Percentiles rank a stretch among this genome's conserved stretches.
Conservation (phyloP, 2,329 filamentous ascomycete genomes). For the Sporothrix euskadiensis region DNA sequence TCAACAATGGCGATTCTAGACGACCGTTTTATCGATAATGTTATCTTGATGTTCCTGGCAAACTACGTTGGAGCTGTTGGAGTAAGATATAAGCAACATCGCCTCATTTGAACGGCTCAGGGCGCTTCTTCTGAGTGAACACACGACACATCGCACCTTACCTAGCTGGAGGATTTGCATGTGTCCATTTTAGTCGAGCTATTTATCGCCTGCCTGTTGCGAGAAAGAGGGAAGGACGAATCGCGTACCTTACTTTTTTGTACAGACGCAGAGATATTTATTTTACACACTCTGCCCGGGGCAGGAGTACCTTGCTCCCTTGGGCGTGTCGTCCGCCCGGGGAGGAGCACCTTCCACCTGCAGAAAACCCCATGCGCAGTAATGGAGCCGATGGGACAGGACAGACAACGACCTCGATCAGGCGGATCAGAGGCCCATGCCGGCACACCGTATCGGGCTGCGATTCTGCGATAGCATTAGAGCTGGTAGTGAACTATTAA, state of each 20-base stretch:
- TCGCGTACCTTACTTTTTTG: background rate
- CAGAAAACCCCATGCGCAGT: background rate
- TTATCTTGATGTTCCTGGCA: background rate
- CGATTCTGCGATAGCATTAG: constrained; percentile 1
- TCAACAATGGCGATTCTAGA: background rate
- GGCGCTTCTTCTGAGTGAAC: background rate
- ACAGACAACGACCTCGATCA: background rate
- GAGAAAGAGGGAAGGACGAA: background rate
- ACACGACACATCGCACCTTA: constrained; percentile 1
- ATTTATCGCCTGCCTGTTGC: background rate
- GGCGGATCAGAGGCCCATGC: background rate
- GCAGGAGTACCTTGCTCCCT: background rate
- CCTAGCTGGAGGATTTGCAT: background rate
- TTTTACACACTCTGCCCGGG: background rate
- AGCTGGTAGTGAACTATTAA: background rate
- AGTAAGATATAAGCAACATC: background rate
- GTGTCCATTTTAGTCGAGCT: background rate
- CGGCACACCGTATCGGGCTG: constrained; percentile 10
- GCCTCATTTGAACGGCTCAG: background rate
- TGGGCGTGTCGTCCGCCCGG: background rate
- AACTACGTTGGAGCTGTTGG: background rate
- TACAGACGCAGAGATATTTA: background rate
- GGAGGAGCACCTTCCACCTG: background rate
- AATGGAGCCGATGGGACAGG: constrained; percentile 10
- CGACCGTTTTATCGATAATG: constrained; percentile 14